A percentile compares a stretch with the other conserved stretches of the same genome.
phyloP scores from a whole-genome alignment of 164 flowering plant species.

The Saururus chinensis region DNA sequence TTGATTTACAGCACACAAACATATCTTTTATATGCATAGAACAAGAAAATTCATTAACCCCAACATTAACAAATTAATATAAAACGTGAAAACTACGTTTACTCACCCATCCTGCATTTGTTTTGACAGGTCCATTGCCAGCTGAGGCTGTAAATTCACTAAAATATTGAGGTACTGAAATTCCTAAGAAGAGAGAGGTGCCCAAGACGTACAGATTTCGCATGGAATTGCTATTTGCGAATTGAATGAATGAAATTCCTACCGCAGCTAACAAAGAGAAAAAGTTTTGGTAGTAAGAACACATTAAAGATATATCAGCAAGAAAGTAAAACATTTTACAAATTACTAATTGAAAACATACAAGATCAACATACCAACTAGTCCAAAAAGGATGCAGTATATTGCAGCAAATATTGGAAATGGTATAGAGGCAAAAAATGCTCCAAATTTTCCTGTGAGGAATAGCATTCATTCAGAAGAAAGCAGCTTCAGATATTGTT shows the following conservation, averaged over 20 bases:
- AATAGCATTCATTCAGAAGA: constrained; percentile 1
- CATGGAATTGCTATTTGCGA: constrained; percentile 68
- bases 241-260: constrained; percentile 82
- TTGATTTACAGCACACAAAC: too few relatives aligned
- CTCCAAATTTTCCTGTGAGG: constrained; percentile 79
- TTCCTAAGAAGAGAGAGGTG: constrained; percentile 68
- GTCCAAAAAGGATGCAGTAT: constrained; percentile 77
- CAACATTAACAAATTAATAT: too few relatives aligned
- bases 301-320: too few relatives aligned
- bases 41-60: too few relatives aligned
- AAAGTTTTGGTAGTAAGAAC: too few relatives aligned
- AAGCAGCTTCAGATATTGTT: background rate
- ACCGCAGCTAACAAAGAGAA: too few relatives aligned
- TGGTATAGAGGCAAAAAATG: too few relatives aligned
- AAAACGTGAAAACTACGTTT: too few relatives aligned
- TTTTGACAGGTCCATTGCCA: constrained; percentile 70
- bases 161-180: constrained; percentile 84
- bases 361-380: constrained; percentile 57
- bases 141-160: constrained; percentile 22
- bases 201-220: constrained; percentile 80
- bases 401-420: constrained; percentile 94
- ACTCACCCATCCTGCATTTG: constrained; percentile 82
- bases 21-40: too few relatives aligned
- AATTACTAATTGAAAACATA: too few relatives aligned
- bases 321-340: too few relatives aligned